Evolutionary conservation across 1,284 basidiomycete species (phyloP), one percentile per base, ranked within the genome.

Genomic region (Trametes sp.): DNA sequence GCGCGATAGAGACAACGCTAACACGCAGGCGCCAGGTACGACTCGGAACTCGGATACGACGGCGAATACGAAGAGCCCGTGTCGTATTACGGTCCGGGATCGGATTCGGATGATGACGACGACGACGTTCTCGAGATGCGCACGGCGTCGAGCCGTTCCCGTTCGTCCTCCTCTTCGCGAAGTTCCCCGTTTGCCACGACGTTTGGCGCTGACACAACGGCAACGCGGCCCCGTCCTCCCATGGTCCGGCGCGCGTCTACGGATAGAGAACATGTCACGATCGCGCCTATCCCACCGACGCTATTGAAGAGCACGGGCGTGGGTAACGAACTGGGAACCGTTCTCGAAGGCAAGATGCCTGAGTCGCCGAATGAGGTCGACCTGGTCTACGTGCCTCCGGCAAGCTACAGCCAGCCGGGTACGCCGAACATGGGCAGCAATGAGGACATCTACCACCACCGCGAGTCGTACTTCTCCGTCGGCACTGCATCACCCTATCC

Each of bases 221-320:
- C 64, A 6, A 63, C 68, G 44, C 68, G 51, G 56, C 60, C 73
- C 52, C 60, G 76, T 71, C 70, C 75, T 10, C 67, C 74, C 9
- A 64, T 79, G 67, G 70, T 76, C 55, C 79, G 78, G 38, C 76
- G 79, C 13, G 62, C 72, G 19, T 81, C 79, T 33, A 71, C 75
- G 19, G 81, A 84, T 44, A 80, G 83, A 45, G 86, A 88, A 48
- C 85, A 90, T 61, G 83, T 94, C 65, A 97, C 95, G 6, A 99
- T 98, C 66, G 96, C 95, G 14, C 92, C 95, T 50, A 96, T 99
- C 66, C 92, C 96, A 0, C 97, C 97, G 0, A 96, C 97, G 1
- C 86, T 94, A 49, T 84, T 99, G 70, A 99, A 98, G 82, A 94
- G 93, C 26, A 84, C 82, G 0, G 83, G 81, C 29, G 76, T 82